Base-by-base conservation (phyloP, 371 early-diverging fungal species). In the Smittium culicis region DNA sequence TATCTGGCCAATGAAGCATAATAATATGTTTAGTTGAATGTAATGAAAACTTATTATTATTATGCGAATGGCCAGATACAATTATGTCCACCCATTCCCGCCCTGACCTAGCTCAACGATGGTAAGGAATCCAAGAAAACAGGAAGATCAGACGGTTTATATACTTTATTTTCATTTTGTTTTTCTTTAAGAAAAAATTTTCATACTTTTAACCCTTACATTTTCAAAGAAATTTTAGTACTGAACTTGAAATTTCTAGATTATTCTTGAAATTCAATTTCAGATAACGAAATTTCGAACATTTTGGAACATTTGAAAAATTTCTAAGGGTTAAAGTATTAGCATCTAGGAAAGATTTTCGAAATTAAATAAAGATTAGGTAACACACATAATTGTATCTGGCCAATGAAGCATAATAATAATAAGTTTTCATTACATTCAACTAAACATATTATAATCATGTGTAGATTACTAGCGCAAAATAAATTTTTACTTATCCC, bases 131-230 rank as follows among this genome's bases (percentile, higher is more conserved):
- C n/a, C 14, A 14, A 59, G n/a, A 59, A 59, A 59, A 59, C n/a
- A 11, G 60, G 60, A 59, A 59, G n/a, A 59, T 11, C 60, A 59
- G 60, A 59, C 60, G 5, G 60, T 59, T 59, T 59, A 59, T 59
- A 45, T 45, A 45, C 5, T 45, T 45, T 45, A 11, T 11, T 45
- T 45, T 45, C 20, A 20, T 5, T 45, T 45, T 45, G 45, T 11
- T 45, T 45, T 45, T 45, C 20, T 20, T 45, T 20, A 45, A 5
- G 5, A 45, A 45, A 45, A 45, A 45, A 45, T n/a, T 45, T 45
- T 45, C 45, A 45, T 45, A 45, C 45, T 45, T 11, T 45, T 45
- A 45, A 45, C 45, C 5, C 45, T 45, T n/a, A 45, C 5, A 45
- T 45, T 45, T 45, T 20, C 45, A 45, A 45, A 45, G 11, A 45